Evolutionary conservation across 108 stramenopile genomes (phyloP), one percentile per base, ranked within the genome.

Genomic region (Aurantiochytrium sp.): DNA sequence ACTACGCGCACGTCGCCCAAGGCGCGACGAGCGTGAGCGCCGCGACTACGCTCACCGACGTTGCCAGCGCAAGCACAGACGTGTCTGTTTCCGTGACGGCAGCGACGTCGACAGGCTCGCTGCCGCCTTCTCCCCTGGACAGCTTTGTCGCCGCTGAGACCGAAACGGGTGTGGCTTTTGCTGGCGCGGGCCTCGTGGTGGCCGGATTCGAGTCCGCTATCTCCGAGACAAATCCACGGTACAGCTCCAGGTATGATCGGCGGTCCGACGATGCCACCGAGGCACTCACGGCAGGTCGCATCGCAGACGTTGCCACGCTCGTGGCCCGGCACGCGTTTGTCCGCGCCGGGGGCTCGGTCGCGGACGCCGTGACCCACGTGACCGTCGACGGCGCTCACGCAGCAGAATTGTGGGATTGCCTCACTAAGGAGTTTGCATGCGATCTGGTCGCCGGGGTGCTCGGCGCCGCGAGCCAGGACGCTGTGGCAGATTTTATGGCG

Each of bases 51-150:
- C 42, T 81, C 17, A 6, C 12, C 0, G 24, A 42, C 42, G 45
- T 81, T 12, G 42, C 45, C 12, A 19, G 10, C 19, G 8, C 21
- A 22, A 48, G 42, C 3, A 48, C 73, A 48, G 42, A 48, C 24
- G 39, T 48, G 12, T 12, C 12, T 12, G 2, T 81, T 27, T n/a
- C 39, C 10, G 19, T 81, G 12, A 48, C 73, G 6, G 1, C 36
- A 6, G 21, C 73, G 2, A 48, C 24, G 1, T 12, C n/a, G 8
- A 21, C 45, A 10, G 73, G 45, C 45, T 6, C 12, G 10, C 10
- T 81, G n/a, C 73, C 73, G 12, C 73, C 73, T 17, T 81, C 73
- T 12, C 73, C 73, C 6, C 45, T 81, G 36, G 73, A 81, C 73
- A 81, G 73, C 45, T 81, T 81, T 24, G 21, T 81, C 12, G 42